phyloP scores from a whole-genome alignment of 2,329 filamentous ascomycete species.

The Aspergillus awamori region DNA sequence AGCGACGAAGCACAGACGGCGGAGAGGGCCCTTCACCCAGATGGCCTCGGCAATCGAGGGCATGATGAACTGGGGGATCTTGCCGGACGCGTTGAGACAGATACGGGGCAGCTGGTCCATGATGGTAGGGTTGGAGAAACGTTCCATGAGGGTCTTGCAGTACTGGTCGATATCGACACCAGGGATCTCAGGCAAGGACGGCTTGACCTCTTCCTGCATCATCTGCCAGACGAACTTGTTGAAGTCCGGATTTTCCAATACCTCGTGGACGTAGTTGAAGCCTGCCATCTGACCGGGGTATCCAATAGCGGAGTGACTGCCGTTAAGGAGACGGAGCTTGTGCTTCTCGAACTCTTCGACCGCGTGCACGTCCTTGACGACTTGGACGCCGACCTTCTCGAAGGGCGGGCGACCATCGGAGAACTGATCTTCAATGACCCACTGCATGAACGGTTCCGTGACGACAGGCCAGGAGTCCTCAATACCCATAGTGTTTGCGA shows the following conservation, averaged over 20 bases:
- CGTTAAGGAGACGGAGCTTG: constrained; percentile 60
- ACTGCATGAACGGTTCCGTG: constrained; percentile 60
- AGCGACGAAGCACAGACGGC: constrained; percentile 53
- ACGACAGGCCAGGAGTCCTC: constrained; percentile 58
- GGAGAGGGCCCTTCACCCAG: constrained; percentile 48
- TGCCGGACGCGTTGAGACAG: constrained; percentile 56
- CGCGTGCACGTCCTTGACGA: constrained; percentile 55
- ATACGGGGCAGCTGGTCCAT: constrained; percentile 59
- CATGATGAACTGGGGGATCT: constrained; percentile 54
- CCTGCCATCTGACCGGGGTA: constrained; percentile 57
- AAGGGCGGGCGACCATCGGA: constrained; percentile 55
- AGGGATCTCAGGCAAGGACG: constrained; percentile 53
- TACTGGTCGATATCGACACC: constrained; percentile 57
- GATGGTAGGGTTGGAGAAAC: constrained; percentile 60
- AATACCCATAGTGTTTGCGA: constrained; percentile 51
- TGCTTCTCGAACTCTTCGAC: constrained; percentile 61
- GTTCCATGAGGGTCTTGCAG: constrained; percentile 57
- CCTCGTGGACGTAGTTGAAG: constrained; percentile 59
- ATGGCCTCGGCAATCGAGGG: constrained; percentile 47
- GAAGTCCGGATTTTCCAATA: constrained; percentile 54
- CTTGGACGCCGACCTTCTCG: constrained; percentile 57
- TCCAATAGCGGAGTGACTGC: constrained; percentile 56
- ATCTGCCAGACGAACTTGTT: constrained; percentile 56
- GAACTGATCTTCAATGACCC: constrained; percentile 59
- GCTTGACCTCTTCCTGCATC: constrained; percentile 60